Conservation (phyloP, 495 filamentous ascomycete genomes). For the Penicillium parvum region DNA sequence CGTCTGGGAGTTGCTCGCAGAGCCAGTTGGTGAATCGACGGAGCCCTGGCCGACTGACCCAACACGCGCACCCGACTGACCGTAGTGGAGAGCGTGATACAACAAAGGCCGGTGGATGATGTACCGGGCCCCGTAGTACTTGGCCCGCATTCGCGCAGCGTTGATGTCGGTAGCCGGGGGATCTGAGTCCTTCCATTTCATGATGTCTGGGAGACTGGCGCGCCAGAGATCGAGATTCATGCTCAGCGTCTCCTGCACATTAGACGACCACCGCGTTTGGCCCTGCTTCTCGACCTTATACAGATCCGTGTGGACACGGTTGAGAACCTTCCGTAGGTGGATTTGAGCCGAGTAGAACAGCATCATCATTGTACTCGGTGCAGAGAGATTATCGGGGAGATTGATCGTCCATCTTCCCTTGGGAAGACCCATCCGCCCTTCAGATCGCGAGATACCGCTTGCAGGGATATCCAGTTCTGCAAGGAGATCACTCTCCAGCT, state of each 20-base stretch:
- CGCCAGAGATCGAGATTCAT: slow-evolving; percentile 51
- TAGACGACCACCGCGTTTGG: slow-evolving; percentile 27
- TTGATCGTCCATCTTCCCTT: slow-evolving; percentile 34
- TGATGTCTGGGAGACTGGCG: slow-evolving; percentile 36
- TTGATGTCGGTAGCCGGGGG: slow-evolving; percentile 72
- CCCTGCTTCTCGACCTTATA: slow-evolving; percentile 58
- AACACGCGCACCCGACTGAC: slow-evolving; percentile 24
- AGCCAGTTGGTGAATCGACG: slow-evolving; percentile 30
- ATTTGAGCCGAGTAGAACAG: slow-evolving; percentile 83
- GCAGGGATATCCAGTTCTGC: slow-evolving; percentile 84
- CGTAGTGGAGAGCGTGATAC: slow-evolving; percentile 55
- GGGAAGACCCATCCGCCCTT: slow-evolving; percentile 64
- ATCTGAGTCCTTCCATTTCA: slow-evolving; percentile 66
- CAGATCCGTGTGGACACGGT: slow-evolving; percentile 74
- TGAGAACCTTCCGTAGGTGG: slow-evolving; percentile 78
- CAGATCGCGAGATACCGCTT: slow-evolving; percentile 68
- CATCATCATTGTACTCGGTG: slow-evolving; percentile 50
- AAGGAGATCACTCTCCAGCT: slow-evolving; percentile 92
- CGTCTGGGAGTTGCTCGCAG: slow-evolving; percentile 25
- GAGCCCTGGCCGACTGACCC: slow-evolving; percentile 17
- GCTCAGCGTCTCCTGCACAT: slow-evolving; percentile 35
- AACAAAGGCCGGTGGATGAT: slow-evolving; percentile 86
- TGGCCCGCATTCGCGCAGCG: slow-evolving; percentile 78
- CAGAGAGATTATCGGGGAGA: slow-evolving; percentile 31
- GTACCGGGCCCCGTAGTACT: slow-evolving; percentile 88